Conservation (phyloP, 495 filamentous ascomycete species). For the Delitschia confertaspora region DNA sequence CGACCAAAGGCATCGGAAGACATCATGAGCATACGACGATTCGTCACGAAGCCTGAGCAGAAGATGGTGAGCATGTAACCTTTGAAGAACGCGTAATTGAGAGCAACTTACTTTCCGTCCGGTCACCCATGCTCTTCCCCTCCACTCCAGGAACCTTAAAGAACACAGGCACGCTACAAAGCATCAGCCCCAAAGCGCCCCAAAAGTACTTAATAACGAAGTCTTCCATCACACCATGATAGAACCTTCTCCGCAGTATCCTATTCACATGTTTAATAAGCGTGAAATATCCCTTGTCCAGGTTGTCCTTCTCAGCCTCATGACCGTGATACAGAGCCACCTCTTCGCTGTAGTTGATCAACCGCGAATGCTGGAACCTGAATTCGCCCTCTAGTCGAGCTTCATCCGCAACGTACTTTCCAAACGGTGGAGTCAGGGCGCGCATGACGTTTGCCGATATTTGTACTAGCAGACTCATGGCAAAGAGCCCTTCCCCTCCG, state of each 20-base stretch:
- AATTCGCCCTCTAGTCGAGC: conserved; percentile 92
- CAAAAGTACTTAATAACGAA: conserved; percentile 99
- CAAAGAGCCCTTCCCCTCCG: conserved; percentile 85
- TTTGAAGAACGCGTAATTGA: neutral
- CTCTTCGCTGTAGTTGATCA: conserved; percentile 94
- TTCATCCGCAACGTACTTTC: conserved; percentile 96
- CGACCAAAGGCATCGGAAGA: conserved; percentile 94
- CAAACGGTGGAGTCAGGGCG: conserved; percentile 91
- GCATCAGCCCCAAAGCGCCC: conserved; percentile 83
- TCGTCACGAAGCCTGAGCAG: conserved; percentile 70
- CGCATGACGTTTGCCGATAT: conserved; percentile 90
- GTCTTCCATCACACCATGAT: conserved; percentile 97
- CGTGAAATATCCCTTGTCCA: conserved; percentile 98
- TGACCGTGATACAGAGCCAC: conserved; percentile 88
- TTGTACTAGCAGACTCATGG: conserved; percentile 90
- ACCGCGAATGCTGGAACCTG: conserved; percentile 82
- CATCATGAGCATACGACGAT: conserved; percentile 78
- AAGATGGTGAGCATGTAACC: conserved; percentile 4
- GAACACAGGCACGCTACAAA: conserved; percentile 96
- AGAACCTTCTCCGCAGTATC: conserved; percentile 77
- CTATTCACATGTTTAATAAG: conserved; percentile 98
- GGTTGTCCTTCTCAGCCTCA: conserved; percentile 90
- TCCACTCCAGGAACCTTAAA: conserved; percentile 75
- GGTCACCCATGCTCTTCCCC: conserved; percentile 72
- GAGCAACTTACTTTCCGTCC: conserved; percentile 64